Conservation (phyloP, 23 red algal species). For the Gracilaria gracilis region DNA sequence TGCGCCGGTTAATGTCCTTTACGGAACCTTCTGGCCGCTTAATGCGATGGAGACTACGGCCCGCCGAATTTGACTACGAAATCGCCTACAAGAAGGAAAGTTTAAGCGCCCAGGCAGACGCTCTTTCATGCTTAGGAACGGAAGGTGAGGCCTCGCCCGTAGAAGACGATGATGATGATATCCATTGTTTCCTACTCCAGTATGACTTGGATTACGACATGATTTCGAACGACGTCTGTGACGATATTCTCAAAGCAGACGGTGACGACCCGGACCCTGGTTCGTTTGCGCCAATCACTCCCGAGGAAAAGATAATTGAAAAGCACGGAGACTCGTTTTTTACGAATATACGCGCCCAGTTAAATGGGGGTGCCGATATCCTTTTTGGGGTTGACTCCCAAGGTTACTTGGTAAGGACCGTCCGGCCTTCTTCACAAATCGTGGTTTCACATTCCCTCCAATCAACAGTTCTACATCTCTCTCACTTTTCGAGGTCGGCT, state of each 20-base stretch:
- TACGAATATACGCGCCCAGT: neutral
- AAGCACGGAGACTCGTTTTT: slow-evolving; percentile 10
- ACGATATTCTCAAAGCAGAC: neutral
- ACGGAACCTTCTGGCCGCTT: too few relatives aligned
- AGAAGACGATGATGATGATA: too few relatives aligned
- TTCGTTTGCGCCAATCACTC: neutral
- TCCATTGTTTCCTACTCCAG: too few relatives aligned
- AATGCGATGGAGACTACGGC: too few relatives aligned
- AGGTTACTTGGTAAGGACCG: neutral
- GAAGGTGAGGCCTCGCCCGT: too few relatives aligned
- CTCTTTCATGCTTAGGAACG: too few relatives aligned
- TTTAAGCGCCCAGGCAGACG: too few relatives aligned
- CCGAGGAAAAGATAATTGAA: neutral
- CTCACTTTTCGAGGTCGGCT: neutral
- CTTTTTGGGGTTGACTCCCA: neutral
- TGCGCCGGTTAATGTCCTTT: too few relatives aligned
- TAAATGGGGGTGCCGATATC: slow-evolving; percentile 13
- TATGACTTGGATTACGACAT: too few relatives aligned
- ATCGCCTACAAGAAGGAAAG: too few relatives aligned
- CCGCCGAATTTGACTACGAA: too few relatives aligned
- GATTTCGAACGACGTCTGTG: too few relatives aligned
- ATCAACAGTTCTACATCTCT: neutral
- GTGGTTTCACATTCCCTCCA: neutral
- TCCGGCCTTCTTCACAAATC: neutral
- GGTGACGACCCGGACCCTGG: neutral